Base-by-base conservation (phyloP, 805 yeast genomes). In the Ogataea saltuana region DNA sequence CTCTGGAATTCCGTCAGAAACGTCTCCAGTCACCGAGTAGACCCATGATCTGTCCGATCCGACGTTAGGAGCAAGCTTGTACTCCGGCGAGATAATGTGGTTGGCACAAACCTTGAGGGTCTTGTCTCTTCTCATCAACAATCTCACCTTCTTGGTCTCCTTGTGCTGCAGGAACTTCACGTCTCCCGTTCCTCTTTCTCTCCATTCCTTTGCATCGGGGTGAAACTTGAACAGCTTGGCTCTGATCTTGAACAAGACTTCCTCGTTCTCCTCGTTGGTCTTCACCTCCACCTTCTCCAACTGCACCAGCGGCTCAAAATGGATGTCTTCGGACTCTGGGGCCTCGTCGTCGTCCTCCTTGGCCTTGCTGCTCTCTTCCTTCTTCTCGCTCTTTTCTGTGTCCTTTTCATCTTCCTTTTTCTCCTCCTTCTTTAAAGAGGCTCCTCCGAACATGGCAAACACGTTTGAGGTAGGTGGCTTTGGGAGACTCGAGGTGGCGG, bases 31-130 rank as follows among this genome's bases (percentile, higher is more conserved):
- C 49, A 89, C 96, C 41, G 81, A 80, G 73, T 93, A 93, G 53
- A 93, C 98, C 99, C 99, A 93, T 26, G 97, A 88, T 76, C 97
- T 85, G 67, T 93, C 99, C 48, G 93, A 83, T 39, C 99, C 98
- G 53, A 93, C 90, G 64, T 93, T 93, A 59, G 97, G 88, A 64
- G 81, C 86, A 67, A 93, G 80, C 54, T 70, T 78, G 70, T 85
- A 88, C 56, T 85, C 95, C 49, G 91, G 81, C 34, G 86, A 70
- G 65, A 88, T 80, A 70, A 81, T 81, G 71, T 93, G 99, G 75
- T 93, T 93, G 58, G 99, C 99, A 70, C 99, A 93, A 62, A 93
- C 85, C 78, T 93, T 93, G 65, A 93, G 79, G 43, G 98, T 93
- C 77, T 91, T 91, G 74, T 93, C 99, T 75, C 99, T 88, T 81